phyloP scores from a whole-genome alignment of 2,329 filamentous ascomycete species.

The Microcyclospora pomicola region DNA sequence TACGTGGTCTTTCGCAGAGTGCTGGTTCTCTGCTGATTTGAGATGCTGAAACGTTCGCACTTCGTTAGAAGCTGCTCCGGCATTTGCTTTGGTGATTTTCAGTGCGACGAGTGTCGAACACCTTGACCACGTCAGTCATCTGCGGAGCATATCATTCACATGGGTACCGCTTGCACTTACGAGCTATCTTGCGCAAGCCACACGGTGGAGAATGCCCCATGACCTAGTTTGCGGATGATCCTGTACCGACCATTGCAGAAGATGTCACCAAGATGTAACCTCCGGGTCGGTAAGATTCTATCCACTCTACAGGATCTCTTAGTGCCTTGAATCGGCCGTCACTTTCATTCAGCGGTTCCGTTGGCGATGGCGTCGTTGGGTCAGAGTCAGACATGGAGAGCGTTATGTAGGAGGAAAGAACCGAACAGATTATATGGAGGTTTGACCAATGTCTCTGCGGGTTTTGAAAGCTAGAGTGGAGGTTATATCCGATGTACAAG shows the following conservation, averaged over 20 bases:
- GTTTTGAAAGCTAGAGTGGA: too few species aligned
- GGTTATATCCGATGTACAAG: too few species aligned
- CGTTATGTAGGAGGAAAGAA: too few species aligned
- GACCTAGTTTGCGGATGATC: slow-evolving; percentile 26
- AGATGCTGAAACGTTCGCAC: not conserved
- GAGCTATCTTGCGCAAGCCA: slow-evolving; percentile 23
- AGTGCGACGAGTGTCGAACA: not conserved
- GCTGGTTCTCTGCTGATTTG: not conserved
- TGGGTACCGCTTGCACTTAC: not conserved
- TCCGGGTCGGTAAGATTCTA: slow-evolving; percentile 13
- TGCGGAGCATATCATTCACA: not conserved
- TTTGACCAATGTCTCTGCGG: too few species aligned
- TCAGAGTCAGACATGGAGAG: too few species aligned
- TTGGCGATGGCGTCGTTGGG: too few species aligned
- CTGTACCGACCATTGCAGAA: slow-evolving; percentile 22
- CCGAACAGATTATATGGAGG: too few species aligned
- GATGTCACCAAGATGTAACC: slow-evolving; percentile 20
- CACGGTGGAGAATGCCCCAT: slow-evolving; percentile 24
- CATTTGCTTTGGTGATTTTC: not conserved
- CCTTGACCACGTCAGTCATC: not conserved
- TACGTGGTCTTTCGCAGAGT: not conserved
- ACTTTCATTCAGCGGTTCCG: too few species aligned
- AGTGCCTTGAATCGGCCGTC: too few species aligned
- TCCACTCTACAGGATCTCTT: slow-evolving; percentile 1
- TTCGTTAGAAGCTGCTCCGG: not conserved